Evolutionary conservation across 805 yeast species (phyloP), one percentile per base, ranked within the genome.

Genomic region (Hagleromyces aurorensis): DNA sequence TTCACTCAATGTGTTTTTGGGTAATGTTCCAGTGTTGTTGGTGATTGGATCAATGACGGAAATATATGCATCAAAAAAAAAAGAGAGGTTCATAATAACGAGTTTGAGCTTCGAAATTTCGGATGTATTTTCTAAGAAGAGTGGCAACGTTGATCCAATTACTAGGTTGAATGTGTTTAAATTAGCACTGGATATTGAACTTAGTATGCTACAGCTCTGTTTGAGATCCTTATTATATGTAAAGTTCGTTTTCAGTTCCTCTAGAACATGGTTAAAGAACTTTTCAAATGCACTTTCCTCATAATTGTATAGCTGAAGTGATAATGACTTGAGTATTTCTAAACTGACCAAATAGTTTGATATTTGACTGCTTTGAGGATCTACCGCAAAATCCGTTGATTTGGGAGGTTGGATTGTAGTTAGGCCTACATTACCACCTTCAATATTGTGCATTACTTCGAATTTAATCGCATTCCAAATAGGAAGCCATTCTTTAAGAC

Each of bases 401-500:
- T 32, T 13, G 10, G 17, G 20, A 9, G 25, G 16, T 7, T 33
- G 11, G 3, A 37, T 38, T 16, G 29, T 31, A 7, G 43, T 27
- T 4, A 36, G 16, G 4, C 32, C 27, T 2, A 25, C 34, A 16
- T 44, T 44, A 9, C 55, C 61, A 17, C 64, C 70, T 13, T 67
- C 72, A n/a, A 80, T 83, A 23, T 77, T 78, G 52, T 89, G 94
- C 33, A 89, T 61, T n/a, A 89, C 67, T 54, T 89, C 96, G 52
- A 73, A 86, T 52, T 89, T 89, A 30, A 89, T 60, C 0, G 94
- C 83, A 43, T 82, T 80, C 94, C 95, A 91, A 4, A 89, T 49
- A 2, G 78, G 69, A 6, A 69, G 50, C 87, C 94, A 87, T 49
- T 72, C 68, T 7, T 65, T 66, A 17, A 67, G 58, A 7, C 81